Conservation (phyloP, 352 stramenopile species). For the Aphanomyces invadans region DNA sequence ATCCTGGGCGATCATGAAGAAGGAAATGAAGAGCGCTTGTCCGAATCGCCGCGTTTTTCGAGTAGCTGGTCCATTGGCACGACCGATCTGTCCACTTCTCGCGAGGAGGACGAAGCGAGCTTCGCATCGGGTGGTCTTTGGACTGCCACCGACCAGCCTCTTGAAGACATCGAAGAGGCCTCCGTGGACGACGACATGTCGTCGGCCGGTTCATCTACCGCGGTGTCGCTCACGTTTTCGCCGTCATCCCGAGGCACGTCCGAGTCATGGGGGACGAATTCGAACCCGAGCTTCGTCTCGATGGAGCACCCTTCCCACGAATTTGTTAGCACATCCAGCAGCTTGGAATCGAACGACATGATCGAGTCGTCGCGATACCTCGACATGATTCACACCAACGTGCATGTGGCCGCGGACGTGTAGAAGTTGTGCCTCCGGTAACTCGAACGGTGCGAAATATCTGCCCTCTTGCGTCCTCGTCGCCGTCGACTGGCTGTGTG, state of each 20-base stretch:
- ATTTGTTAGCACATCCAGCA: neutral
- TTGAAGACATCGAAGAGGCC: slow-evolving; percentile 7
- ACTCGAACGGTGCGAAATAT: no score
- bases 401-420: neutral
- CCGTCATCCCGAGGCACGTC: neutral
- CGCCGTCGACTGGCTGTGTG: no score
- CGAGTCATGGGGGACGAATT: no score
- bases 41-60: neutral
- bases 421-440: neutral
- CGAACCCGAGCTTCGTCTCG: neutral
- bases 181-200: neutral
- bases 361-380: neutral
- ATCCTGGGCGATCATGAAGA: neutral
- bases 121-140: neutral
- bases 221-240: neutral
- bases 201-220: neutral
- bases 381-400: neutral
- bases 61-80: neutral
- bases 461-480: no score
- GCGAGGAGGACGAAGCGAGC: neutral
- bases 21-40: neutral
- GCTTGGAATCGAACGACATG: neutral
- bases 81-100: neutral
- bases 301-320: neutral
- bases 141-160: neutral